phyloP scores from a whole-genome alignment of 345 rosid genomes.

The Barbarea vulgaris region DNA sequence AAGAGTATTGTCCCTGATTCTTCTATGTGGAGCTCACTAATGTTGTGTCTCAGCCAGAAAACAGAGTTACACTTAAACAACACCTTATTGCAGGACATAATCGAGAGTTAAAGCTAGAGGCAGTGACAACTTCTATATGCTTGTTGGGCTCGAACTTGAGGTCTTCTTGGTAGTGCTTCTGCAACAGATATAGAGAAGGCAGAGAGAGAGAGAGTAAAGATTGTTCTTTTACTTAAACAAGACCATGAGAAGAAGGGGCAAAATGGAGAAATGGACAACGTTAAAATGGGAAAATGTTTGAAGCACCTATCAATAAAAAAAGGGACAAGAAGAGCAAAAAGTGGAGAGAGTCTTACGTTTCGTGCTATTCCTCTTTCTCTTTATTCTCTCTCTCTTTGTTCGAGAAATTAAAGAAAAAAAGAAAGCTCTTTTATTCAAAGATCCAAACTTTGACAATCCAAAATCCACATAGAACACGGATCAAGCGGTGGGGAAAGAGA shows the following conservation, averaged over 20 bases:
- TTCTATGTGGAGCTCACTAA: slow-evolving; percentile 59
- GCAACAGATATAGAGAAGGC: slow-evolving; percentile 8
- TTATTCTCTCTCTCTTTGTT: slow-evolving; percentile 13
- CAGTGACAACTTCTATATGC: not conserved
- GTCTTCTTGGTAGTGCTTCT: not conserved
- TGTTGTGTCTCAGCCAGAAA: slow-evolving; percentile 50
- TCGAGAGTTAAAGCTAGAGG: slow-evolving; percentile 20
- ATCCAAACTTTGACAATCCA: slow-evolving; percentile 35
- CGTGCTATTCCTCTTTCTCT: slow-evolving; percentile 35
- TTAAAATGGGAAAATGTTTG: slow-evolving; percentile 35
- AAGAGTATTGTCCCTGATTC: slow-evolving; percentile 57
- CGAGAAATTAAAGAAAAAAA: slow-evolving; percentile 25
- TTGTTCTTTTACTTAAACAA: not conserved
- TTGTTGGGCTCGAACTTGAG: not conserved
- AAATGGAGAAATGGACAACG: slow-evolving; percentile 31
- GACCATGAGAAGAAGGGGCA: slow-evolving; percentile 32
- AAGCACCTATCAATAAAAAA: slow-evolving; percentile 31
- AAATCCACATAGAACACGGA: slow-evolving; percentile 15
- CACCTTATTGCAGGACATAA: slow-evolving; percentile 34
- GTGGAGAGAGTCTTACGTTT: slow-evolving; percentile 45
- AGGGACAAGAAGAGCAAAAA: slow-evolving; percentile 38
- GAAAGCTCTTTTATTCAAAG: slow-evolving; percentile 31
- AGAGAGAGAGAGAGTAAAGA: not conserved
- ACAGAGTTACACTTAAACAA: slow-evolving; percentile 32
- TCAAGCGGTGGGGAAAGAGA: slow-evolving; percentile 11